Evolutionary conservation across 352 stramenopile genomes (phyloP), one percentile per base, ranked within the genome.

Genomic region (Pythium folliculosum): DNA sequence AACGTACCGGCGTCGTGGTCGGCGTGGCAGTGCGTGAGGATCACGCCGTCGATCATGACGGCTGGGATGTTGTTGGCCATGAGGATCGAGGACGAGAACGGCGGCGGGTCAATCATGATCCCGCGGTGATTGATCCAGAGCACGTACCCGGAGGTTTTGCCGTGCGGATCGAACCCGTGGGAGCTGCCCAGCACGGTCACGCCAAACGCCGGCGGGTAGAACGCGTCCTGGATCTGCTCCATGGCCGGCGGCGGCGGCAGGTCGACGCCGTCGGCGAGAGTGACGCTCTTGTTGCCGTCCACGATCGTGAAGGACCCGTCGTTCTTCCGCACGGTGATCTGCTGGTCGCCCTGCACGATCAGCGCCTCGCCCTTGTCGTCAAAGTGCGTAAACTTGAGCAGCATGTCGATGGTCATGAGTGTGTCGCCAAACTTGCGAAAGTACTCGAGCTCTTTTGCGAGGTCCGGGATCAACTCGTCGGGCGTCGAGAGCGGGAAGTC

Each of bases 1-100:
- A 99, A 99, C 30, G 96, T 97, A 30, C 96, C 96, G 44, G 96
- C 96, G 74, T 99, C 96, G 70, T 99, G 96, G 75, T 99, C 96
- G 19, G 96, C 94, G 70, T 98, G 96, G 67, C 95, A 98, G 73
- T 99, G 96, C 17, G 96, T 99, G 27, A 99, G 74, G 67, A 99
- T 98, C 16, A 99, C 97, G 27, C 92, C 96, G 63, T 98, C 94
- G 70, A 99, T 99, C 70, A 97, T 96, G 49, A 95, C 75, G 27
- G 92, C 91, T 6, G 88, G 83, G 52, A 97, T 97, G 60, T 92
- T 94, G 73, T 92, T 95, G 23, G 86, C 84, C 32, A 89, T 77
- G 38, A 96, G 66, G 45, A 97, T 91, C 17, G 84, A 90, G 22
- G 84, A 94, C 40, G 90, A 95, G 58, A 96, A 95, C 6, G 96